phyloP scores from a whole-genome alignment of 495 filamentous ascomycete genomes.

The Penicillium mononematosum region DNA sequence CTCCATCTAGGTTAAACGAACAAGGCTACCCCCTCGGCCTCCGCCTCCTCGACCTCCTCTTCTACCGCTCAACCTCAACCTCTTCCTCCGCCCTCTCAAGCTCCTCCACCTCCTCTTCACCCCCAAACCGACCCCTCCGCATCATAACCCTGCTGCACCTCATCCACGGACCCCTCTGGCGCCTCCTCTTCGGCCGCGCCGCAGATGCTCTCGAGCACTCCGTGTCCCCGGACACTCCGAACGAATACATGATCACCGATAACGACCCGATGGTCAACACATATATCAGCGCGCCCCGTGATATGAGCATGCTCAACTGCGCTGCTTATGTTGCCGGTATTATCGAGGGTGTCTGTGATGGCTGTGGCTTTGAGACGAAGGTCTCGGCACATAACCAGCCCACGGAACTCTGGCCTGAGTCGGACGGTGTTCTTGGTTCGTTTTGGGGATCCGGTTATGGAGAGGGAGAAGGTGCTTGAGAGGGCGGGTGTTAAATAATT shows the following conservation, averaged over 20 bases:
- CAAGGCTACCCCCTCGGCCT: slow-evolving; percentile 95
- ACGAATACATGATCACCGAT: slow-evolving; percentile 98
- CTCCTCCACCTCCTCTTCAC: slow-evolving; percentile 64
- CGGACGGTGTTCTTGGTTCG: slow-evolving; percentile 94
- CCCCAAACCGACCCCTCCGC: slow-evolving; percentile 75
- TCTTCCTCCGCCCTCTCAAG: slow-evolving; percentile 80
- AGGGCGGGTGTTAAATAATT: slow-evolving; percentile 47
- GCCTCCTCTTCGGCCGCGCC: slow-evolving; percentile 83
- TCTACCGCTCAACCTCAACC: slow-evolving; percentile 58
- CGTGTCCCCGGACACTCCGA: slow-evolving; percentile 70
- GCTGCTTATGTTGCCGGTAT: slow-evolving; percentile 94
- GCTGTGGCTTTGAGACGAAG: slow-evolving; percentile 79
- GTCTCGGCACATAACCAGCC: slow-evolving; percentile 90
- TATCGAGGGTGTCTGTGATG: slow-evolving; percentile 93
- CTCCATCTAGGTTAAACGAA: slow-evolving; percentile 68
- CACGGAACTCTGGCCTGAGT: slow-evolving; percentile 84
- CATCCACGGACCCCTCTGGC: slow-evolving; percentile 87
- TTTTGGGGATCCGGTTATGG: slow-evolving; percentile 83
- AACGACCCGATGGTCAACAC: slow-evolving; percentile 94
- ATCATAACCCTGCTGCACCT: slow-evolving; percentile 93
- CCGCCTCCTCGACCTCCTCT: slow-evolving; percentile 90
- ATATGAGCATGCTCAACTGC: slow-evolving; percentile 96
- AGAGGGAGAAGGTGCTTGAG: slow-evolving; percentile 75
- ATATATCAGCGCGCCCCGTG: slow-evolving; percentile 86
- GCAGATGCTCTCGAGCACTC: slow-evolving; percentile 91